Evolutionary conservation across 345 rosid species (phyloP).

Genomic region (Cardamine occulta): DNA sequence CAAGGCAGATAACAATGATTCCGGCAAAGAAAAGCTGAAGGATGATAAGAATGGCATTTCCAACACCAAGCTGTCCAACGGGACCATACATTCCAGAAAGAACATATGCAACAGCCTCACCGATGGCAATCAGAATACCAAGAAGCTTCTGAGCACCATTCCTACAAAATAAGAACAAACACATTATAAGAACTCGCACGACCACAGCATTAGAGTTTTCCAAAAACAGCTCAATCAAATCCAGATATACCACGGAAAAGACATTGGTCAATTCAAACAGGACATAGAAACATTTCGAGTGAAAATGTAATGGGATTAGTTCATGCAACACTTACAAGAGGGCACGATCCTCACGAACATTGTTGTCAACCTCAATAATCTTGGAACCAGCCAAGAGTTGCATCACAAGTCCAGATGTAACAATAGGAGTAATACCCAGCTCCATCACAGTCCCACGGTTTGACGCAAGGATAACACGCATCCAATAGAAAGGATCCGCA

Average conservation of each 20-base stretch:
- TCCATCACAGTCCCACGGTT: conserved; percentile 83
- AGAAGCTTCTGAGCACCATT: conserved; percentile 86
- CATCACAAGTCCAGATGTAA: conserved; percentile 72
- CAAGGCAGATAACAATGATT: conserved; percentile 80
- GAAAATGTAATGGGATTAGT: background rate
- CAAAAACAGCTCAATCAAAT: background rate
- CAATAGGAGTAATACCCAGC: conserved; percentile 77
- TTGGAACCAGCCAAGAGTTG: conserved; percentile 78
- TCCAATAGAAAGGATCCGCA: conserved; percentile 79
- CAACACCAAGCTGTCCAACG: conserved; percentile 79
- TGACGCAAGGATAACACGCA: conserved; percentile 79
- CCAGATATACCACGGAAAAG: no score
- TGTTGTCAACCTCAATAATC: conserved; percentile 79
- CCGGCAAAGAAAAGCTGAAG: conserved; percentile 85
- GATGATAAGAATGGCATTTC: conserved; percentile 79
- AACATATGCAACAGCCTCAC: conserved; percentile 85
- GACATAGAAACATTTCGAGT: background rate
- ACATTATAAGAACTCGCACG: conserved; percentile 14
- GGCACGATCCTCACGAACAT: conserved; percentile 72
- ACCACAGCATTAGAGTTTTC: background rate
- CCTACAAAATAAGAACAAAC: conserved; percentile 42
- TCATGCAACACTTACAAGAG: conserved; percentile 47
- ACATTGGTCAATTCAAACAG: no score
- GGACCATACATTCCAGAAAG: conserved; percentile 88
- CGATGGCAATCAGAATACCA: conserved; percentile 75